Conservation (phyloP, 1,284 basidiomycete species). For the Taiwanofungus camphoratus region DNA sequence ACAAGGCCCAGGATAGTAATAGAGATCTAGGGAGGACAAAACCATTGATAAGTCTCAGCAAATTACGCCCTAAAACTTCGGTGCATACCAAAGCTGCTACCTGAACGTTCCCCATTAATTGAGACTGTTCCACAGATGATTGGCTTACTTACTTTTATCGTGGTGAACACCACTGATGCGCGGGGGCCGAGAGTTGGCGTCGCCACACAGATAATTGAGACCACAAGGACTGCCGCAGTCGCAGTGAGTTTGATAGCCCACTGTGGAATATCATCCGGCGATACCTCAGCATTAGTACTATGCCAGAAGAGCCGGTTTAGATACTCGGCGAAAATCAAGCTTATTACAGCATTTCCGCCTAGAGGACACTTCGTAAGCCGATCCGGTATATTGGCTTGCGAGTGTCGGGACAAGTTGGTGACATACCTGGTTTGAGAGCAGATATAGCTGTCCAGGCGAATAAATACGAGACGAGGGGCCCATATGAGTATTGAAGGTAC, state of each 20-base stretch:
- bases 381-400: neutral
- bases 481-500: constrained; percentile 87
- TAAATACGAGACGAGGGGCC: constrained; percentile 79
- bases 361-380: neutral
- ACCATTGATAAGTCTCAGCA: neutral
- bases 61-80: neutral
- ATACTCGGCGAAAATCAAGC: constrained; percentile 81
- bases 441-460: constrained; percentile 90
- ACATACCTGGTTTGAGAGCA: constrained; percentile 76
- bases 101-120: constrained; percentile 29
- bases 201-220: constrained; percentile 75
- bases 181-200: constrained; percentile 78
- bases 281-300: constrained; percentile 52
- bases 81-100: constrained; percentile 51
- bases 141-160: constrained; percentile 64
- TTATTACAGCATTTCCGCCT: constrained; percentile 67
- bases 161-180: constrained; percentile 81
- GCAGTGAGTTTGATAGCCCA: constrained; percentile 95
- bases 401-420: too few species aligned
- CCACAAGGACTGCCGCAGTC: constrained; percentile 61
- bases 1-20: constrained; percentile 72
- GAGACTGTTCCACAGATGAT: too few species aligned
- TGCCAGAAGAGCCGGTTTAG: constrained; percentile 77
- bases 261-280: constrained; percentile 75
- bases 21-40: constrained; percentile 40